Evolutionary conservation across 176 grass and related monocot species (phyloP), one percentile per base, ranked within the genome.

Genomic region (Dactylis glomerata): DNA sequence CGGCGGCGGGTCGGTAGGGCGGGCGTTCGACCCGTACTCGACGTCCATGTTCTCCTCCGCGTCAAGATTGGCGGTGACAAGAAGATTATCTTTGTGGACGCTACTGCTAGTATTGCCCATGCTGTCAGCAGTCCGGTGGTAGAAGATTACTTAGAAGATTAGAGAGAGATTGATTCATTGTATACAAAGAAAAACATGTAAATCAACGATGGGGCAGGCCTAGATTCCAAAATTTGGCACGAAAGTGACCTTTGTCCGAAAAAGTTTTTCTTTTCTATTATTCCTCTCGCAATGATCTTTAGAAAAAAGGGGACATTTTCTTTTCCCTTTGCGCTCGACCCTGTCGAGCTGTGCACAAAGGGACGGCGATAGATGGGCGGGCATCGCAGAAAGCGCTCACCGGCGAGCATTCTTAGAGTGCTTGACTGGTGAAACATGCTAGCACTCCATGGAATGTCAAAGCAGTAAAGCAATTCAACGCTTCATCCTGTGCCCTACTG

Each of bases 191-290:
- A 30, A 83, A 87, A 47, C 34, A 12, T 52, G 76, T 63, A 80
- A 75, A 76, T 87, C 85, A 76, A 69, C 50, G 24, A 76, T 81
- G 81, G 75, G 84, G 89, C 79, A 84, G 84, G 68, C 61, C 10
- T 52, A 51, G 87, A 92, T 89, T 86, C 87, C 5, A 65, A 65
- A 92, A 81, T 81, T 90, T 77, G 75, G 71, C 85, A 17, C 1
- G 75, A 89, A 27, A 84, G 63, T 9, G 84, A 76, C 30, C 20
- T 33, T 22, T 16, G 9, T 34, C 9, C 4, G 19, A 77, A 81
- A 66, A 74, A 11, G 3, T 73, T 44, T 42, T 38, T 55, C 26
- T 66, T 56, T 68, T 37, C 75, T n/a, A 49, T 86, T 68, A 83
- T 92, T 86, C 86, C 79, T 56, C 36, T 33, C 61, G 28, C 81